phyloP scores from a whole-genome alignment of 768 basidiomycete species.

The Suillus cothurnatus region DNA sequence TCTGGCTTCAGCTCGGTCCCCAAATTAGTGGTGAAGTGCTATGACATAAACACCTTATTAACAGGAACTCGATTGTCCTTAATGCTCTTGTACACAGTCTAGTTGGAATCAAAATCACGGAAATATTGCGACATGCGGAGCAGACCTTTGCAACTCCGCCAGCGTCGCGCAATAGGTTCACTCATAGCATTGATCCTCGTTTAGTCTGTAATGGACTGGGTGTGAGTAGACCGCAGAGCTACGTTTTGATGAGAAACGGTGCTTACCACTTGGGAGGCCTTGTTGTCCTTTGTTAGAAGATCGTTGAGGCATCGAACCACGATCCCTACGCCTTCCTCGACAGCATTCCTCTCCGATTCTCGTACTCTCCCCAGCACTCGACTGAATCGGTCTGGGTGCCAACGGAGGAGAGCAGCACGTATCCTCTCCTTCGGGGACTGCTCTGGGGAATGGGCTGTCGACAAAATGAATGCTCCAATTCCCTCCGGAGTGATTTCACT shows the following conservation, averaged over 20 bases:
- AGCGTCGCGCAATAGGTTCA: not conserved
- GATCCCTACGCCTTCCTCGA: conserved; percentile 66
- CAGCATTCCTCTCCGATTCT: conserved; percentile 50
- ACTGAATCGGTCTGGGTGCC: conserved; percentile 82
- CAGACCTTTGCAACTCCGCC: not conserved
- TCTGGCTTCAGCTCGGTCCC: not conserved
- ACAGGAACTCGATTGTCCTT: not conserved
- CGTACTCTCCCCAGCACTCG: conserved; percentile 54
- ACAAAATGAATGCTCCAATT: conserved; percentile 64
- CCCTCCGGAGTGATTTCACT: conserved; percentile 56
- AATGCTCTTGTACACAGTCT: not conserved
- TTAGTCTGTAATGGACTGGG: conserved; percentile 15
- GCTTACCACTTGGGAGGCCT: conserved; percentile 21
- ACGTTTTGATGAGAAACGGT: not conserved
- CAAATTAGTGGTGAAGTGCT: not conserved
- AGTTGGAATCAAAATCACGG: not conserved
- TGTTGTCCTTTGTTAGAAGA: conserved; percentile 47
- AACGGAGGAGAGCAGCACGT: conserved; percentile 65
- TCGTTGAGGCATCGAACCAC: conserved; percentile 72
- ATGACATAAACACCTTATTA: not conserved
- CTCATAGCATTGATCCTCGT: conserved; percentile 15
- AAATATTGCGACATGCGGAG: not conserved
- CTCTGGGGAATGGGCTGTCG: conserved; percentile 59
- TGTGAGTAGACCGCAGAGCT: not conserved
- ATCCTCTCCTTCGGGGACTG: conserved; percentile 67